phyloP scores from a whole-genome alignment of 441 rosid genomes.

The Erodium moschatum region DNA sequence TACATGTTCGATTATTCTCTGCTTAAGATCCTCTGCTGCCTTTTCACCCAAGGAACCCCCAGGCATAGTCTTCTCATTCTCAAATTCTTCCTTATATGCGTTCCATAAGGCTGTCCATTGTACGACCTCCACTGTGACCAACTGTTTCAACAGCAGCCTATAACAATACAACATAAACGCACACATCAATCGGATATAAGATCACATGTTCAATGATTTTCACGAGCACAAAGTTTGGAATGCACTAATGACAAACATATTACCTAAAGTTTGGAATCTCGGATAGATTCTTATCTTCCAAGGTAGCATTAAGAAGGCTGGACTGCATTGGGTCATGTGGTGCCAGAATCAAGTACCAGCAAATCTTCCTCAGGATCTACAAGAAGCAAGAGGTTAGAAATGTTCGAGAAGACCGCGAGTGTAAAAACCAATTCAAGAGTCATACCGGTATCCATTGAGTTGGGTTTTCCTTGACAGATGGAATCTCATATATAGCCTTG shows the following conservation, averaged over 20 bases:
- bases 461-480: conserved; percentile 63
- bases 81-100: conserved; percentile 74
- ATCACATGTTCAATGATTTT: neutral
- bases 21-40: conserved; percentile 86
- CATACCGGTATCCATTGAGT: conserved; percentile 74
- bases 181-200: neutral
- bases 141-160: conserved; percentile 79
- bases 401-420: conserved; percentile 9
- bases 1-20: conserved; percentile 93
- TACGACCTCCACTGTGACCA: conserved; percentile 94
- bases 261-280: conserved; percentile 62
- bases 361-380: conserved; percentile 53
- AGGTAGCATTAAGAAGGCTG: conserved; percentile 9
- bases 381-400: conserved; percentile 13
- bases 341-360: conserved; percentile 11
- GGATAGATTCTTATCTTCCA: conserved; percentile 9
- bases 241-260: conserved; percentile 13
- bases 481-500: conserved; percentile 86
- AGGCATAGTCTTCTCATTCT: conserved; percentile 69
- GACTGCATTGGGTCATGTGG: conserved; percentile 10
- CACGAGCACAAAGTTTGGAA: neutral
- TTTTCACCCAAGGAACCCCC: conserved; percentile 85
- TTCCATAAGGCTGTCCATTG: conserved; percentile 94
- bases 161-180: conserved; percentile 10
- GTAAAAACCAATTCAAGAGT: conserved; percentile 5